Percentiles rank a stretch among this genome's conserved stretches.
phyloP scores from a whole-genome alignment of 331 rosid genomes.

The Erythrophleum ivorense region DNA sequence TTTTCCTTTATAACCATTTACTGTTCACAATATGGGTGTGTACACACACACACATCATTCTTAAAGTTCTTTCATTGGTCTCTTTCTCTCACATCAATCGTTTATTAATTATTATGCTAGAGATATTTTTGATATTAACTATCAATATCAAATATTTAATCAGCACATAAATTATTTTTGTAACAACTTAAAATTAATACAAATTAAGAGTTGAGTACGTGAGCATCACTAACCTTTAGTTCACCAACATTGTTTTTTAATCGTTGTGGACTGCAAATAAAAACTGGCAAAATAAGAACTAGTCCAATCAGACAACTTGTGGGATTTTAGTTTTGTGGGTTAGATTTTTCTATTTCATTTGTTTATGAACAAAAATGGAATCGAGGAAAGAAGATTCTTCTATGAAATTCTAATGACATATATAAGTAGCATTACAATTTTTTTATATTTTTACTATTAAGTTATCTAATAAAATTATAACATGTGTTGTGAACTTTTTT shows the following conservation, averaged over 20 bases:
- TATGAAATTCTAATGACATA: neutral
- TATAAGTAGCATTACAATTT: neutral
- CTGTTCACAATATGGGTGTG: too few species aligned
- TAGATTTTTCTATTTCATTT: neutral
- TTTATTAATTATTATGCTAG: neutral
- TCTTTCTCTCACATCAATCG: neutral
- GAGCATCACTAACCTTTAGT: neutral
- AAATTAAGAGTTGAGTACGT: neutral
- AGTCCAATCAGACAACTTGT: neutral
- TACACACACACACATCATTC: too few species aligned
- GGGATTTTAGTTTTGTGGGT: neutral
- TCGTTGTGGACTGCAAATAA: neutral
- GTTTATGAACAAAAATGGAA: neutral
- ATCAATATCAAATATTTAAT: too few species aligned
- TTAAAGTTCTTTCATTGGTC: too few species aligned
- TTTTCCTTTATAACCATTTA: neutral
- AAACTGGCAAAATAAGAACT: neutral
- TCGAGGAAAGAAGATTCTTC: slow-evolving; percentile 7
- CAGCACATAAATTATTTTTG: neutral
- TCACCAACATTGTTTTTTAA: neutral
- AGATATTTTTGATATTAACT: too few species aligned
- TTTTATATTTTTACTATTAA: too few species aligned
- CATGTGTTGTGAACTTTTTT: neutral
- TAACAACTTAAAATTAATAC: neutral
- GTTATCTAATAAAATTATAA: neutral